Percentiles rank a stretch among this genome's conserved stretches.
These are phyloP conservation scores for Aspergillus piperis DNA, from an alignment of 2,329 filamentous ascomycete species.

Conservation along the genomic window DNA sequence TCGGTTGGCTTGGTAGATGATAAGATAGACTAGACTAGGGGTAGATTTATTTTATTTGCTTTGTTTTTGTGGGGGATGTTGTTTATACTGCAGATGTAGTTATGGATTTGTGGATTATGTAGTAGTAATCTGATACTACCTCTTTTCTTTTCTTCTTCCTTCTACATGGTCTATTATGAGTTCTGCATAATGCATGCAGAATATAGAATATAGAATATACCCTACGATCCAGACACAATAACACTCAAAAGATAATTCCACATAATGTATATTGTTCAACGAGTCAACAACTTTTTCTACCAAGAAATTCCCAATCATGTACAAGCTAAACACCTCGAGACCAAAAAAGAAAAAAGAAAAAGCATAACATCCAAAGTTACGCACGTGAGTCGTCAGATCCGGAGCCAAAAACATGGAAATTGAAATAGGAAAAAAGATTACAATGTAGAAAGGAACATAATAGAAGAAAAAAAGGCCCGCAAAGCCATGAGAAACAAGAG, in stretches of 20 bases:
- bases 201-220: too few relatives aligned
- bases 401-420: neutral
- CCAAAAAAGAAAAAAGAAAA: neutral
- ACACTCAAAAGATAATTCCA: neutral
- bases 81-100: too few relatives aligned
- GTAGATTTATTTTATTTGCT: too few relatives aligned
- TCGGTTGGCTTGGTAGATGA: conserved; percentile 62
- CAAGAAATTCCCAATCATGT: conserved; percentile 1
- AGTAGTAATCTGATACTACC: neutral
- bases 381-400: neutral
- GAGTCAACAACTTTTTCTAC: neutral
- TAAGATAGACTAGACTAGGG: too few relatives aligned
- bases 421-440: neutral
- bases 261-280: conserved; percentile 1
- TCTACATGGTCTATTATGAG: neutral
- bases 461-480: neutral
- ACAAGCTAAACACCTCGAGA: neutral
- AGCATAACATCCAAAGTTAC: neutral
- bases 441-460: neutral
- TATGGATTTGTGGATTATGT: too few relatives aligned
- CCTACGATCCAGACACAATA: neutral
- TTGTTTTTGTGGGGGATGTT: too few relatives aligned
- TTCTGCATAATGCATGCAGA: neutral
- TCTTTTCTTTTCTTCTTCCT: too few relatives aligned
- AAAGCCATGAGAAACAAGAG: neutral